Percentiles rank a stretch among this genome's conserved stretches.
phyloP scores from a whole-genome alignment of 139 green algal genomes.

The Auxenochlorella pyrenoidosa region DNA sequence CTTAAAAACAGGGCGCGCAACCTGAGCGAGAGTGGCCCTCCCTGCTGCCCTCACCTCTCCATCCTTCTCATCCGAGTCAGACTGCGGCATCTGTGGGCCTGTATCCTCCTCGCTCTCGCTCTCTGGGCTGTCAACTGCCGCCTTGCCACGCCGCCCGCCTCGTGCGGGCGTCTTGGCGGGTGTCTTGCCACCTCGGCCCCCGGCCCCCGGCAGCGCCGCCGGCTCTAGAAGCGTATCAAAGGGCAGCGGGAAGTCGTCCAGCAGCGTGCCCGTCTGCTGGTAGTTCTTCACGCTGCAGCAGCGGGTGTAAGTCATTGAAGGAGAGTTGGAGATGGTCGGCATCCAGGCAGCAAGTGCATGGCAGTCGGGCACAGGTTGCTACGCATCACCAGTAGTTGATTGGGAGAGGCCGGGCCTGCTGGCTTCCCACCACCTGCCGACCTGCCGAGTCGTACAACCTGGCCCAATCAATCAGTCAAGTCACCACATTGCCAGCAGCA shows the following conservation, averaged over 20 bases:
- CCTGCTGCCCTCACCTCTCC: neutral
- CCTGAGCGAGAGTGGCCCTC: too few species aligned
- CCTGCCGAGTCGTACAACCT: too few species aligned
- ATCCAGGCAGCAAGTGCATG: neutral
- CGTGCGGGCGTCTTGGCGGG: slow-evolving; percentile 20
- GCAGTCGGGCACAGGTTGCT: too few species aligned
- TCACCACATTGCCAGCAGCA: too few species aligned
- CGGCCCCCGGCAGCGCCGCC: neutral
- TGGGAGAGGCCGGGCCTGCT: too few species aligned
- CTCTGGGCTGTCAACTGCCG: neutral
- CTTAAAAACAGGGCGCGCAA: too few species aligned
- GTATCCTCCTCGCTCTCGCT: neutral
- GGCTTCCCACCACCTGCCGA: too few species aligned
- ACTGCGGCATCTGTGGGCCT: slow-evolving; percentile 17
- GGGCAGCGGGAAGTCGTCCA: slow-evolving; percentile 24
- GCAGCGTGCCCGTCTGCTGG: neutral
- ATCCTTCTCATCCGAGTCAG: slow-evolving; percentile 1
- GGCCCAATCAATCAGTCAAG: too few species aligned
- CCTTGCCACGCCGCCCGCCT: neutral
- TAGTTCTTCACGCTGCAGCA: slow-evolving; percentile 1
- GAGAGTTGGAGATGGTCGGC: neutral
- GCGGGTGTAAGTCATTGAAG: neutral
- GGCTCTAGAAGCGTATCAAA: slow-evolving; percentile 8
- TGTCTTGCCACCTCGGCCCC: neutral
- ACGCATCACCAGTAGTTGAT: too few species aligned